Conservation (phyloP, 768 basidiomycete species). For the Kondoa subrosea region DNA sequence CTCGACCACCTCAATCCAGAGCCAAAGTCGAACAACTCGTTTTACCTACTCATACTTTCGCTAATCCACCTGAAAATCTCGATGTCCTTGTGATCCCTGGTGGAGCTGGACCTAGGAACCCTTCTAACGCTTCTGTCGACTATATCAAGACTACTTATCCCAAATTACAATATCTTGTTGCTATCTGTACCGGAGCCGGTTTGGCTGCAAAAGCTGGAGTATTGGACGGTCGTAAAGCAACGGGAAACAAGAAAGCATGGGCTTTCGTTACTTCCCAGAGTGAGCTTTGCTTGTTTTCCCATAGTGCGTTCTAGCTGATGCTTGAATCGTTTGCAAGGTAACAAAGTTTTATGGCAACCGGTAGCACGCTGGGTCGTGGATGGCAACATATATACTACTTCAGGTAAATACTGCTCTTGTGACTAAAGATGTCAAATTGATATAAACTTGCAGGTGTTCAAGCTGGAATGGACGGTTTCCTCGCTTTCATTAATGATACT, state of each 20-base stretch:
- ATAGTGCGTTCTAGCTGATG: neutral
- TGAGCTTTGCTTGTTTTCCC: neutral
- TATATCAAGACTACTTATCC: constrained; percentile 14
- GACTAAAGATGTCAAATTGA: neutral
- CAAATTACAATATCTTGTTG: constrained; percentile 15
- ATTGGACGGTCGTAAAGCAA: constrained; percentile 19
- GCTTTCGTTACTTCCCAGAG: constrained; percentile 6
- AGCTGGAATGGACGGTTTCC: constrained; percentile 20
- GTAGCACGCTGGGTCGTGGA: constrained; percentile 21
- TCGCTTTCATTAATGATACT: constrained; percentile 12
- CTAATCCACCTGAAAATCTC: constrained; percentile 9
- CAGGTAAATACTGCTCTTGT: constrained; percentile 4
- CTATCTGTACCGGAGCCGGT: constrained; percentile 22
- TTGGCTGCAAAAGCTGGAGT: constrained; percentile 20
- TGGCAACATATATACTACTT: constrained; percentile 19
- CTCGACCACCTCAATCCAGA: neutral
- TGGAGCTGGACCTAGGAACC: constrained; percentile 10
- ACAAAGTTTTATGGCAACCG: constrained; percentile 16
- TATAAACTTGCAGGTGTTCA: constrained; percentile 1
- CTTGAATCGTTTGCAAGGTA: neutral
- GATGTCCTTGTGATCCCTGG: constrained; percentile 13
- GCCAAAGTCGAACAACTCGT: neutral
- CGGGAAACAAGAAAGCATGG: constrained; percentile 16
- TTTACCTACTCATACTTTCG: constrained; percentile 9
- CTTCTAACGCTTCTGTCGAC: neutral